Evolutionary conservation across 495 filamentous ascomycete genomes (phyloP).

Genomic region (Talaromyces ruber): DNA sequence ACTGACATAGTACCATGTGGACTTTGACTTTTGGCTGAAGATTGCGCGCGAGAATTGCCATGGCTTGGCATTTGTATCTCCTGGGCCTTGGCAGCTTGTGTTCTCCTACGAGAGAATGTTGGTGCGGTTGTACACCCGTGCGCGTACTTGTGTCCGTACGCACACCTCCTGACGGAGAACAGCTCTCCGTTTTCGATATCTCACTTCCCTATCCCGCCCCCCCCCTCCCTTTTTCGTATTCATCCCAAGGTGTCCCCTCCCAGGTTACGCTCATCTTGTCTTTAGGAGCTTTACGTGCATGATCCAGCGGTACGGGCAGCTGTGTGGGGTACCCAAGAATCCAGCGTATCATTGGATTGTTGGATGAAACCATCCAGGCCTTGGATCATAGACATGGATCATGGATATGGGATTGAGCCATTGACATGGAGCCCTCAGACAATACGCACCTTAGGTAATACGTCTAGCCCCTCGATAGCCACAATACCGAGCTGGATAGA

Average conservation of each 20-base stretch:
- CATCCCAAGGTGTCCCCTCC: not conserved
- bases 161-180: not conserved
- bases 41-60: not conserved
- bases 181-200: not conserved
- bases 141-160: too few species aligned
- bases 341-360: not conserved
- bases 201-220: not conserved
- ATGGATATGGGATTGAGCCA: not conserved
- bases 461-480: not conserved
- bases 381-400: not conserved
- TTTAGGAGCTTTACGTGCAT: not conserved
- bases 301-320: not conserved
- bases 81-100: not conserved
- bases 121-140: not conserved
- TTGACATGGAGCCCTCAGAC: too few species aligned
- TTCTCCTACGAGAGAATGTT: not conserved
- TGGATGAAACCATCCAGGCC: not conserved
- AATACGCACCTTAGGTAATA: too few species aligned
- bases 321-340: not conserved
- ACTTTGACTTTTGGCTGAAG: not conserved
- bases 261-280: not conserved
- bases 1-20: not conserved
- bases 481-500: not conserved
- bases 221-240: not conserved
- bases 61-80: not conserved